Base-by-base conservation (phyloP, 129 eudicot genomes). In the Arctium minus region DNA sequence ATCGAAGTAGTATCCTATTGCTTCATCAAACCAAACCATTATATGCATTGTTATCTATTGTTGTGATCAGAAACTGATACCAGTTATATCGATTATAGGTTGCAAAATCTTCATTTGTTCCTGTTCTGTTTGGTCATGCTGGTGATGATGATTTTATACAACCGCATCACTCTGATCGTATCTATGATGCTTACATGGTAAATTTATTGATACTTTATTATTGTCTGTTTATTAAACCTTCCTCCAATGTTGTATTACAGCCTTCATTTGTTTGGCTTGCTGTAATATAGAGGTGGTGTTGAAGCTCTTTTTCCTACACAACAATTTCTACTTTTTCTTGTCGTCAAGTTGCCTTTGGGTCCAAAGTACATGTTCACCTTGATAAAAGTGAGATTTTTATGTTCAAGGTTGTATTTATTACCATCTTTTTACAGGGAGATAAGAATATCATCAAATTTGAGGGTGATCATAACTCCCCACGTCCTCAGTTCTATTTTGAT, bases 381-480 rank as follows among this genome's bases (percentile, higher is more conserved):
- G 36, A 2, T 33, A 33, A 33, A 33, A 1, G 3, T 50, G 50
- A 7, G 0, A 46, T 33, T 62, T 9, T 62, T 22, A n/a, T 3
- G 1, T 75, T 37, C 42, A 2, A 15, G 70, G 36, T 67, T 30
- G 33, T 72, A 64, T 72, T 62, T 73, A 13, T 46, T 9, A 72
- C 30, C 75, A 39, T 48, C 13, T 84, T 37, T 86, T 78, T 36
- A 69, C 92, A 96, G 99, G 98, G 98, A 60, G 99, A 96, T 88
- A 96, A 96, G 83, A 96, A 96, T 86, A 91, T 96, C 73, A 96
- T 96, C 85, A 96, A 93, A 86, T 96, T 96, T 81, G 99, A 96
- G 83, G 99, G 99, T 2, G 99, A 96, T 77, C 99, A 96, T 86
- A 96, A 96, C 85, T 93, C 99, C 31, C 97, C 97, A 11, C 97